A percentile compares a stretch with the other conserved stretches of the same genome.
These are phyloP conservation scores for Colletotrichum phormii DNA, from an alignment of 2,329 filamentous ascomycete species.

Conservation along the genomic window DNA sequence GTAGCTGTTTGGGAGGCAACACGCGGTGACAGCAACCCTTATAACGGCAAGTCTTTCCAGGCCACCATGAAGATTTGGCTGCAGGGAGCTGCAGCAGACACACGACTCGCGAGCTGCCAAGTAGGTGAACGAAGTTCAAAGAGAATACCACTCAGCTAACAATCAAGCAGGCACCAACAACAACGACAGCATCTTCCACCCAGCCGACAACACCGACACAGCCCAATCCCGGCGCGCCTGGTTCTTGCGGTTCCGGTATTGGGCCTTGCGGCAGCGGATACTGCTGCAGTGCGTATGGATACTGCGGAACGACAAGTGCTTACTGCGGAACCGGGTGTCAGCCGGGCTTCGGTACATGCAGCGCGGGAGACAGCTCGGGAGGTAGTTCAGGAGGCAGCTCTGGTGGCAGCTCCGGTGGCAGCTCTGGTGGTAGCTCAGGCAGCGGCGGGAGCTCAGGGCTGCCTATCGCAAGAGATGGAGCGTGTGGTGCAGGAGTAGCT, in stretches of 20 bases:
- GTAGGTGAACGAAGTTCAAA: neutral
- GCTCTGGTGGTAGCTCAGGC: neutral
- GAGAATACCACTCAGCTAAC: neutral
- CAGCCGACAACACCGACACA: neutral
- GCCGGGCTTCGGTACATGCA: slow-evolving; percentile 34
- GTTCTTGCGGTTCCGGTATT: slow-evolving; percentile 19
- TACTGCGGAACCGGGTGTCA: slow-evolving; percentile 38
- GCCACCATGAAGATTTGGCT: slow-evolving; percentile 32
- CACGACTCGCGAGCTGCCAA: slow-evolving; percentile 5
- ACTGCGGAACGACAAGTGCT: slow-evolving; percentile 31
- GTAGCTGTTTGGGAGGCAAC: slow-evolving; percentile 48
- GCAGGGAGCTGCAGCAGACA: slow-evolving; percentile 11
- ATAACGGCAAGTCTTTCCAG: slow-evolving; percentile 34
- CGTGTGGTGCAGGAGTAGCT: slow-evolving; percentile 26
- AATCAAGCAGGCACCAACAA: neutral
- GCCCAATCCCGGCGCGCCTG: slow-evolving; percentile 5
- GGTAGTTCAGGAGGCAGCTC: neutral
- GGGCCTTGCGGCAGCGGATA: slow-evolving; percentile 20
- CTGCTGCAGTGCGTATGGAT: slow-evolving; percentile 39
- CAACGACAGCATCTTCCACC: neutral
- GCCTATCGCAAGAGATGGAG: slow-evolving; percentile 31
- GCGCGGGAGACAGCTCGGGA: neutral
- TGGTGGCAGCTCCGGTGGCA: slow-evolving; percentile 2
- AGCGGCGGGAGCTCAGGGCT: slow-evolving; percentile 7
- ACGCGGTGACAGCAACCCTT: slow-evolving; percentile 28